Evolutionary conservation across 768 basidiomycete species (phyloP).

Genomic region (Trametes punicea): DNA sequence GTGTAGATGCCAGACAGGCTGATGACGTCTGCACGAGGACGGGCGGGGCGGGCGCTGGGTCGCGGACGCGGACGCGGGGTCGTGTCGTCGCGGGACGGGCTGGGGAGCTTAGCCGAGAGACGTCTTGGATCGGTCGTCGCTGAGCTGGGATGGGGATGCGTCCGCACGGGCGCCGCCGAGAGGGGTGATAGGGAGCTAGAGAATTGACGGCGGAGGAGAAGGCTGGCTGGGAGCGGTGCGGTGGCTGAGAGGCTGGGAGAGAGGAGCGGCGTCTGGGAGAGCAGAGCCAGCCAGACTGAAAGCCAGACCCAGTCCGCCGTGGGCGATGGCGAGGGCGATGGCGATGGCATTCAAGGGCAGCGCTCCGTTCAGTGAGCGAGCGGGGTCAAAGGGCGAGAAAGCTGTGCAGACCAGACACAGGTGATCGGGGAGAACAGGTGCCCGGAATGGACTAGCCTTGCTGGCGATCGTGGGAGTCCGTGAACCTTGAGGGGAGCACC

Average conservation of each 20-base stretch:
- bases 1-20: background rate
- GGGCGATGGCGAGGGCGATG: too few species aligned
- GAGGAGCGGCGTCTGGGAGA: too few species aligned
- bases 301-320: too few species aligned
- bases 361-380: background rate
- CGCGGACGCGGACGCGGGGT: background rate
- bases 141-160: background rate
- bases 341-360: too few species aligned
- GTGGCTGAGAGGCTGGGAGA: background rate
- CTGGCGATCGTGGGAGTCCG: conserved; percentile 13
- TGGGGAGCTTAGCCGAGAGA: conserved; percentile 1
- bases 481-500: conserved; percentile 22
- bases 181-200: background rate
- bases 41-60: background rate
- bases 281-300: too few species aligned
- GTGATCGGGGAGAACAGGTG: conserved; percentile 20
- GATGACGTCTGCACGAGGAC: conserved; percentile 4
- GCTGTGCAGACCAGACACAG: conserved; percentile 20
- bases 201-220: background rate
- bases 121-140: conserved; percentile 3
- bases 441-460: conserved; percentile 9
- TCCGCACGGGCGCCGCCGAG: background rate
- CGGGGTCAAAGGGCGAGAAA: background rate
- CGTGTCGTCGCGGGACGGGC: background rate
- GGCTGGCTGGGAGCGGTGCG: background rate